Base-by-base conservation (phyloP, 148 eudicot species). In the Spergularia marina region DNA sequence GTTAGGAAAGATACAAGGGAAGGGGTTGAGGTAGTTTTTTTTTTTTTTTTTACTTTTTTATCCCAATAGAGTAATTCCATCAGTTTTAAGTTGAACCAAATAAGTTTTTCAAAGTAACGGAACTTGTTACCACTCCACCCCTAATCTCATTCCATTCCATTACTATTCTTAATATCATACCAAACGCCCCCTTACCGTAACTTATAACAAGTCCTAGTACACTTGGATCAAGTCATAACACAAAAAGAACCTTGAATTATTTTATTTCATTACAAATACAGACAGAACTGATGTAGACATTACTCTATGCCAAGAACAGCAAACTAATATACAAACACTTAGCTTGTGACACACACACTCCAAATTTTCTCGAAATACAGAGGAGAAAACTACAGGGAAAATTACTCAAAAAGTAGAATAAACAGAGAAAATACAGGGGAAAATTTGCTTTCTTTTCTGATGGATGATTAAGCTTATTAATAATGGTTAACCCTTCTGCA, bases 401-500 rank as follows among this genome's bases (percentile, higher is more conserved):
- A 51, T 61, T 61, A 64, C 15, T 44, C 4, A 68, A 17, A 40
- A 7, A 47, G 11, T 12, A 49, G 16, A 68, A 49, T 17, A 66
- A 73, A 47, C 77, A 61, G 41, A 40, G 49, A 25, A 73, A 52
- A 72, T 30, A 67, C 72, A 78, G 77, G 25, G 66, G 49, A 17
- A 70, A 23, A 30, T 30, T 30, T 30, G 36, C 36, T 30, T 30
- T 3, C 4, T 17, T 21, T 60, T 16, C 10, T 44, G 49, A 44
- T 6, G 7, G 25, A 54, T 20, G 21, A 23, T 2, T 17, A 12
- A 11, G 12, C 51, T 69, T 63, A 62, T 69, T 63, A 62, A 47
- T 54, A 60, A 7, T 71, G 40, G 44, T 80, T 80, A 56, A 93
- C 71, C 84, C 76, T 89, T 81, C 98, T 89, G 91, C 98, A 93